Percentiles rank a stretch among this genome's conserved stretches.
Evolutionary conservation across 768 basidiomycete species (phyloP).

Genomic region (Termitomyces sp.): DNA sequence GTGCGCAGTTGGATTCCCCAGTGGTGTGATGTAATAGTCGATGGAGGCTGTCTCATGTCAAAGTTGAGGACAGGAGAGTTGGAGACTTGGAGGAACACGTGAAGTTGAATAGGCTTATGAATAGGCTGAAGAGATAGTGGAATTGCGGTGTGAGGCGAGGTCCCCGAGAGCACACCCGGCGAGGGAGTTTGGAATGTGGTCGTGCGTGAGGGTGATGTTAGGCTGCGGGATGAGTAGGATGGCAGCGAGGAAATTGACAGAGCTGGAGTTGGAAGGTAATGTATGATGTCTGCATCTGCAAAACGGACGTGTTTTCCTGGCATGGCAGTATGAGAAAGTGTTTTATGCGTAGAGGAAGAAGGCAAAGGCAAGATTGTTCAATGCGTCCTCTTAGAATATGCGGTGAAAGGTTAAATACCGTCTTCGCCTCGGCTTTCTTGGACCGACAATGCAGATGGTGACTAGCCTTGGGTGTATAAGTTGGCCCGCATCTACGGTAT

Average conservation of each 20-base stretch:
- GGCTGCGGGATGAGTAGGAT: neutral
- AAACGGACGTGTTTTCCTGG: constrained; percentile 20
- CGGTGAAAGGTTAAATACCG: neutral
- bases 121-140: neutral
- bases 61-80: constrained; percentile 17
- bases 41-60: constrained; percentile 23
- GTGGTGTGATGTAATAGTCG: constrained; percentile 19
- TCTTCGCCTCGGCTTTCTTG: too few relatives aligned
- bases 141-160: neutral
- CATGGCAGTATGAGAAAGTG: neutral
- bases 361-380: neutral
- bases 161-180: neutral
- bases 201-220: neutral
- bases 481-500: neutral
- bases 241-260: neutral
- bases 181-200: neutral
- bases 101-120: constrained; percentile 9
- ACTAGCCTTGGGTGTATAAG: neutral
- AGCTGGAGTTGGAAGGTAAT: neutral
- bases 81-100: constrained; percentile 21
- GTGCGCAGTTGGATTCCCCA: constrained; percentile 18
- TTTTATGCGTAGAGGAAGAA: neutral
- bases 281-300: constrained; percentile 14
- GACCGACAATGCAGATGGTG: neutral
- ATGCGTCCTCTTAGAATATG: neutral